Percentiles rank a stretch among this genome's conserved stretches.
Conservation (phyloP, 2,329 filamentous ascomycete species). For the Elsinoe necatrix region DNA sequence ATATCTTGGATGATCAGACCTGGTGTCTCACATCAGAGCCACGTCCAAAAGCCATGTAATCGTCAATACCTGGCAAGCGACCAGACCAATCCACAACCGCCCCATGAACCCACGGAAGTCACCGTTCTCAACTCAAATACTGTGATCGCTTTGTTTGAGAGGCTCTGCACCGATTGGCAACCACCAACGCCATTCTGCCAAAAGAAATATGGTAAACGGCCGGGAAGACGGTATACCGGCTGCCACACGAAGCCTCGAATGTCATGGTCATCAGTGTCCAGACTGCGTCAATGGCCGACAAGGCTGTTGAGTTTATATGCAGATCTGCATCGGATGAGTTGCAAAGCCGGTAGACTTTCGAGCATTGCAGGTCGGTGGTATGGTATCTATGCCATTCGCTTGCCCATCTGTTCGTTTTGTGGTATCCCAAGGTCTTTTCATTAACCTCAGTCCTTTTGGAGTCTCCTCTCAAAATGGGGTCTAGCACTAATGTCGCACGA, state of each 20-base stretch:
- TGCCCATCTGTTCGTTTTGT: not conserved
- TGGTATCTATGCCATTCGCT: not conserved
- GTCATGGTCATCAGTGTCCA: not conserved
- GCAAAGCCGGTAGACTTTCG: constrained; percentile 3
- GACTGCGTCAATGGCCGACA: not conserved
- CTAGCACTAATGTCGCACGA: not conserved
- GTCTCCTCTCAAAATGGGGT: not conserved
- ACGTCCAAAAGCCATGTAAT: not conserved
- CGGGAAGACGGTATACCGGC: constrained; percentile 1
- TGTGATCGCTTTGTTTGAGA: not conserved
- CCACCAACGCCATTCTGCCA: constrained; percentile 1
- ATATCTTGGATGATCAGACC: not conserved
- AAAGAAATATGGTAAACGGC: not conserved
- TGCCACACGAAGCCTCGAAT: constrained; percentile 12
- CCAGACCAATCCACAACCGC: constrained; percentile 9
- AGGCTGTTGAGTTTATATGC: constrained; percentile 3
- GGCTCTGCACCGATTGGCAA: not conserved
- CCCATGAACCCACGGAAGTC: not conserved
- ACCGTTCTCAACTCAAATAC: not conserved
- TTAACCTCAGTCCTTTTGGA: not conserved
- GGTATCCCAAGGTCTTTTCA: not conserved
- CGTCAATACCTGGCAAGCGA: constrained; percentile 7
- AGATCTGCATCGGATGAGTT: constrained; percentile 3
- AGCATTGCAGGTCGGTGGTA: not conserved
- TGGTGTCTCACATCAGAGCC: not conserved